Evolutionary conservation across 192 early-diverging fungal genomes (phyloP).

Genomic region (Physocladia obscura): DNA sequence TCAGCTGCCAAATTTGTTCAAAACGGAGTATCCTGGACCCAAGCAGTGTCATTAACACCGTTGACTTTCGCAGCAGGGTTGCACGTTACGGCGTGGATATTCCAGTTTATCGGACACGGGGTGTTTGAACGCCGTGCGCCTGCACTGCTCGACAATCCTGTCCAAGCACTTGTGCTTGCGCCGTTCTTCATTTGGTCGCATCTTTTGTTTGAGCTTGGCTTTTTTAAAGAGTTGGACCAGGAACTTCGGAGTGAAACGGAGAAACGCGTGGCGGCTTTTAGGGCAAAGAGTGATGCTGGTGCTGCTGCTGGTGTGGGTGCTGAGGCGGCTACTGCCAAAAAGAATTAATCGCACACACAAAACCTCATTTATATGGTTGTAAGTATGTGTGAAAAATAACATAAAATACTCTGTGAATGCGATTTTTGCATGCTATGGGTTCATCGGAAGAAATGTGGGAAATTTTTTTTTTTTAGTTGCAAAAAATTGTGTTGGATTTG

Average conservation of each 20-base stretch:
- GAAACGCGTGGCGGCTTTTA: conserved; percentile 44
- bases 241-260: conserved; percentile 60
- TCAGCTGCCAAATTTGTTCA: not conserved
- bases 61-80: conserved; percentile 47
- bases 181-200: conserved; percentile 94
- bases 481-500: too few relatives aligned
- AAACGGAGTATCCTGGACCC: not conserved
- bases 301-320: too few relatives aligned
- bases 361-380: too few relatives aligned
- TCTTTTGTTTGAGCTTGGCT: conserved; percentile 76
- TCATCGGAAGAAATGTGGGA: too few relatives aligned
- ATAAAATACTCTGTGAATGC: too few relatives aligned
- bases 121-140: conserved; percentile 84
- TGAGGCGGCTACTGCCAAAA: too few relatives aligned
- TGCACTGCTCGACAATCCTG: conserved; percentile 79
- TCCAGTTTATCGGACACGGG: conserved; percentile 91
- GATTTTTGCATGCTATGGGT: too few relatives aligned
- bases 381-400: too few relatives aligned
- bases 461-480: too few relatives aligned
- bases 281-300: not conserved
- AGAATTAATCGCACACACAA: too few relatives aligned
- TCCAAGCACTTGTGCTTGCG: conserved; percentile 89
- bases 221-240: conserved; percentile 67
- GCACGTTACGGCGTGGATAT: conserved; percentile 77
- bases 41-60: conserved; percentile 18